Conservation (phyloP, 2,329 filamentous ascomycete genomes). For the Neurospora crassa region DNA sequence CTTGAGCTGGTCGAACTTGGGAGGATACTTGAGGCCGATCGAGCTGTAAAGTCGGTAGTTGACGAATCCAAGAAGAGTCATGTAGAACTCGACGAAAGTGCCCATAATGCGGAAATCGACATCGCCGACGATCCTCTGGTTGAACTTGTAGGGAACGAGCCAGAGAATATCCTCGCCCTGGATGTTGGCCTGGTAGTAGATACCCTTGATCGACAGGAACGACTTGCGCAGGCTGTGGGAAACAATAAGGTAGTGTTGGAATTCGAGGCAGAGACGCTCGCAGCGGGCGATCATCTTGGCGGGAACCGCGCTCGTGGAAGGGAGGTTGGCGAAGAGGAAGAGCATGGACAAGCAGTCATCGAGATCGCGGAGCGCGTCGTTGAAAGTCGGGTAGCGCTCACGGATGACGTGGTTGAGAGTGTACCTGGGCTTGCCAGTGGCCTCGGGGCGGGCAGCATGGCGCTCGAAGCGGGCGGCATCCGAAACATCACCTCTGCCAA, state of each 20-base stretch:
- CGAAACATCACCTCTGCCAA: slow-evolving; percentile 82
- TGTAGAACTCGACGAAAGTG: slow-evolving; percentile 98
- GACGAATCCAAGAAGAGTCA: slow-evolving; percentile 87
- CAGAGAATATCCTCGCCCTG: slow-evolving; percentile 95
- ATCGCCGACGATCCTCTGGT: slow-evolving; percentile 86
- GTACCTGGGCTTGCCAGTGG: slow-evolving; percentile 80
- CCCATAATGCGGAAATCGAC: slow-evolving; percentile 99
- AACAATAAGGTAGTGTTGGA: slow-evolving; percentile 93
- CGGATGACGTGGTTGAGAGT: slow-evolving; percentile 95
- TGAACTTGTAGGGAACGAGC: slow-evolving; percentile 97
- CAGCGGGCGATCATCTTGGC: slow-evolving; percentile 93
- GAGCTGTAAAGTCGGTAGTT: slow-evolving; percentile 93
- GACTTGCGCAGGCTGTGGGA: slow-evolving; percentile 90
- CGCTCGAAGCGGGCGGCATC: slow-evolving; percentile 80
- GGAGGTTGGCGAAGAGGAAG: slow-evolving; percentile 94
- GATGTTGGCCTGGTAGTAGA: slow-evolving; percentile 97
- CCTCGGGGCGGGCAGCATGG: slow-evolving; percentile 81
- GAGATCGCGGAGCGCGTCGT: slow-evolving; percentile 85
- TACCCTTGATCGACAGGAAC: slow-evolving; percentile 97
- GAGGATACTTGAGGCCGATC: slow-evolving; percentile 86
- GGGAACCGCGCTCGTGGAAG: slow-evolving; percentile 79
- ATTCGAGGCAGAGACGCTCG: slow-evolving; percentile 87
- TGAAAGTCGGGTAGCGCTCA: slow-evolving; percentile 95
- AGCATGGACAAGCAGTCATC: slow-evolving; percentile 96
- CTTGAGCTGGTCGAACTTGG: slow-evolving; percentile 79